Evolutionary conservation across 2,329 filamentous ascomycete species (phyloP), one percentile per base, ranked within the genome.

Genomic region (Colletotrichum euphorbiae): DNA sequence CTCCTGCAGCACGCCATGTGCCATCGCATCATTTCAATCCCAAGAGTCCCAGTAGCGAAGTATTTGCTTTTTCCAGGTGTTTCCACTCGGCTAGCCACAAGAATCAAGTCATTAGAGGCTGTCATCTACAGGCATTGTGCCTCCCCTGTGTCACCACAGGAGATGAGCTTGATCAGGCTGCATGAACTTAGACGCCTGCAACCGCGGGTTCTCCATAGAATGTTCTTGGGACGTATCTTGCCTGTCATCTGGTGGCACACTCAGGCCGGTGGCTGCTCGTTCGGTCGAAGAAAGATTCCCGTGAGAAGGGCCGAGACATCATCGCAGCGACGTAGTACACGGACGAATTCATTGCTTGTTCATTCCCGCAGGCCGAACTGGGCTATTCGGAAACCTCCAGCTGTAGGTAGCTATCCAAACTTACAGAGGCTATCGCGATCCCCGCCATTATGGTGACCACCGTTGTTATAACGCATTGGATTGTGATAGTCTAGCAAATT

Each of bases 41-140:
- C 13, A 31, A 12, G 12, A 12, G 28, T n/a, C 21, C 12, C 15
- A 54, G 12, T 19, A 42, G 28, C 21, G 33, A 13, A 11, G 17
- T 28, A 13, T 15, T 56, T 56, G 40, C 52, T 56, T 56, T 56
- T 56, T 43, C 52, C 28, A 15, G 21, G 38, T 33, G 24, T 42
- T 15, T 19, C 17, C 38, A 1, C 52, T 28, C 52, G 52, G 52
- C 7, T 56, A 31, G 38, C 36, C 12, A 56, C 55, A 58, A n/a
- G 24, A 46, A 43, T 46, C 21, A 46, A 19, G 15, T 45, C 11
- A 17, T 33, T n/a, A 24, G 19, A 56, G 19, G 54, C 5, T 6
- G 21, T 59, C 24, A 21, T 33, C 24, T 17, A 43, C 45, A 24
- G 28, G 33, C 24, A 9, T 13, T 33, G 21, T 64, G 45, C 36